Percentiles rank a stretch among this genome's conserved stretches.
Evolutionary conservation across 345 rosid species (phyloP).

Genomic region (Turritis glabra): DNA sequence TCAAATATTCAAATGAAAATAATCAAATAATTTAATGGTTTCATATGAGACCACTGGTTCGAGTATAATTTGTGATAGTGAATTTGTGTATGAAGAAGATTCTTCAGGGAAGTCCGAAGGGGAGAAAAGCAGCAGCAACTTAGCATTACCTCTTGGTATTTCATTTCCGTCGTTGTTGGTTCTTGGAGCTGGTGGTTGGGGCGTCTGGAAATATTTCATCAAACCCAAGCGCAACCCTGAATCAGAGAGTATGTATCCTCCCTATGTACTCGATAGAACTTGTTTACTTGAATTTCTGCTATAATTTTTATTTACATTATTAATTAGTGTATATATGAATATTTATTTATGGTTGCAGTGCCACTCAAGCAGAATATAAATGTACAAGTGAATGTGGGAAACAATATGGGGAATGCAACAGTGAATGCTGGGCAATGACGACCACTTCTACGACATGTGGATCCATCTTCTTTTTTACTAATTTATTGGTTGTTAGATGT

Average conservation of each 20-base stretch:
- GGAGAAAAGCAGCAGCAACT: conserved; percentile 6
- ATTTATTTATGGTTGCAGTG: conserved; percentile 1
- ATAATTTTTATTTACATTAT: not conserved
- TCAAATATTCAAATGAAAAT: no score
- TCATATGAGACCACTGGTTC: no score
- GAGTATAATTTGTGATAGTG: not conserved
- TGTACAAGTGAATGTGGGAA: not conserved
- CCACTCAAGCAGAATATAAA: conserved; percentile 3
- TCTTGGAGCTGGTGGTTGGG: not conserved
- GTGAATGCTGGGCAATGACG: not conserved
- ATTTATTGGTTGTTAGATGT: not conserved
- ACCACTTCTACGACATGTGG: not conserved
- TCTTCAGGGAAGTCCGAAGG: conserved; percentile 11
- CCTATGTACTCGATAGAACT: not conserved
- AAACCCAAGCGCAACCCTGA: conserved; percentile 13
- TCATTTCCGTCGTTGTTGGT: conserved; percentile 9
- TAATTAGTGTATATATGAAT: not conserved
- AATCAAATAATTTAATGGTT: no score
- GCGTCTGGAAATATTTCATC: not conserved
- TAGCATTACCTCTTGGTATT: conserved; percentile 15
- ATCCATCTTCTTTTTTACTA: not conserved
- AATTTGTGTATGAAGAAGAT: conserved; percentile 2
- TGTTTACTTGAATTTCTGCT: not conserved
- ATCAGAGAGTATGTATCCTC: conserved; percentile 8
- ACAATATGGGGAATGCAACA: not conserved